Percentiles rank a stretch among this genome's conserved stretches.
Conservation (phyloP, 225 moss, liverwort and hornwort genomes). For the Sphagnum tenellum region DNA sequence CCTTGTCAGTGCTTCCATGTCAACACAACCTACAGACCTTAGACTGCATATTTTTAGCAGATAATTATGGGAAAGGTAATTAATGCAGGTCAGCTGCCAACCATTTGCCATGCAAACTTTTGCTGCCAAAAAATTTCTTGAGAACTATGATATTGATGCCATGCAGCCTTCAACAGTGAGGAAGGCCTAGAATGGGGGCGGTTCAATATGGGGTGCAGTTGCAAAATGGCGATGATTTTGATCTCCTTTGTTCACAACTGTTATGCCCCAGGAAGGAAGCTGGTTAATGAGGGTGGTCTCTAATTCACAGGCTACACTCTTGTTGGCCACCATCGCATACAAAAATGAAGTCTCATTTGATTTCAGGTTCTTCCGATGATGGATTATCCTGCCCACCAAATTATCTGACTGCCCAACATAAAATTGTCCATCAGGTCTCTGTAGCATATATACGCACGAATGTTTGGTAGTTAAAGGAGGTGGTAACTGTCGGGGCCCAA, state of each 20-base stretch:
- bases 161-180: too few species aligned
- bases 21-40: too few species aligned
- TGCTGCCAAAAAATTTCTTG: too few species aligned
- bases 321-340: conserved; percentile 62
- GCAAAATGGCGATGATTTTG: conserved; percentile 89
- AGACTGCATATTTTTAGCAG: too few species aligned
- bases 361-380: conserved; percentile 36
- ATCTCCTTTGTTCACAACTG: conserved; percentile 69
- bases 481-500: conserved; percentile 70
- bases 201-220: conserved; percentile 42
- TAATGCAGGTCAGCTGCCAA: too few species aligned
- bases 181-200: conserved; percentile 42
- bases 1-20: too few species aligned
- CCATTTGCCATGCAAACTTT: too few species aligned
- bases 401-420: conserved; percentile 94
- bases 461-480: conserved; percentile 73
- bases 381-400: conserved; percentile 53
- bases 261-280: conserved; percentile 45
- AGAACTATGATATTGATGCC: too few species aligned
- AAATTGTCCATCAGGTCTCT: conserved; percentile 70
- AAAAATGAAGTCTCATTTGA: conserved; percentile 55
- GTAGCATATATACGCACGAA: conserved; percentile 81
- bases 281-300: conserved; percentile 82
- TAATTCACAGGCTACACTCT: conserved; percentile 81
- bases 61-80: too few species aligned